A percentile compares a stretch with the other conserved stretches of the same genome.
Conservation (phyloP, 1,284 basidiomycete genomes). For the Cutaneotrichosporon dermatis region DNA sequence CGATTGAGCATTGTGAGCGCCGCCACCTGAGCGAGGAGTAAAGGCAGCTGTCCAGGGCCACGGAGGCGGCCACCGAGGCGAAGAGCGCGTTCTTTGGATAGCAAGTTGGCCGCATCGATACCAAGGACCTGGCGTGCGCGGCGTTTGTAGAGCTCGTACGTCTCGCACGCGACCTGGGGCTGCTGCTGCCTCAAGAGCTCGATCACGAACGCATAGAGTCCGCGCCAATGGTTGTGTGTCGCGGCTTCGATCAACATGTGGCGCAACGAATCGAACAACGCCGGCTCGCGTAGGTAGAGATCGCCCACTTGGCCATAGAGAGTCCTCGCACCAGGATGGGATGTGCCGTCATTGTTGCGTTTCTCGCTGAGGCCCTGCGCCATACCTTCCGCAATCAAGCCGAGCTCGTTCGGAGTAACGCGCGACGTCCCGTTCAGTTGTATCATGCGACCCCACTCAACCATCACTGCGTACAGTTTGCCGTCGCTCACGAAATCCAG, state of each 20-base stretch:
- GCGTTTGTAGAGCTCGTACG: conserved; percentile 17
- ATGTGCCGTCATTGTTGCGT: too few relatives aligned
- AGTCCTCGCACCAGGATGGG: background rate
- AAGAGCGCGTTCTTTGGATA: conserved; percentile 15
- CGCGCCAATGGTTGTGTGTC: conserved; percentile 18
- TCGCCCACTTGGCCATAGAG: conserved; percentile 3
- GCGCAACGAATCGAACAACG: conserved; percentile 15
- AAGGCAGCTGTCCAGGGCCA: conserved; percentile 18
- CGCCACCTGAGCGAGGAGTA: conserved; percentile 23
- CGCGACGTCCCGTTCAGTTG: conserved; percentile 4
- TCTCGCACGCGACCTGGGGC: conserved; percentile 15
- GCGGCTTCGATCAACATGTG: conserved; percentile 28
- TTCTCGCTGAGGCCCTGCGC: background rate
- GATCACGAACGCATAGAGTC: conserved; percentile 23
- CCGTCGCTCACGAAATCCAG: too few relatives aligned
- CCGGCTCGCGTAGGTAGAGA: conserved; percentile 3
- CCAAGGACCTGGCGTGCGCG: conserved; percentile 20
- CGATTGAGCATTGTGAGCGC: conserved; percentile 27
- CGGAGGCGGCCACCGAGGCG: conserved; percentile 23
- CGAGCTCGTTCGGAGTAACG: conserved; percentile 7
- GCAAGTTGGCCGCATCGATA: conserved; percentile 15
- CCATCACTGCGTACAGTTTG: background rate
- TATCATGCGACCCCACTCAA: conserved; percentile 15
- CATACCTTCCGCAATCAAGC: conserved; percentile 15
- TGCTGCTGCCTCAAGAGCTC: conserved; percentile 18